phyloP scores from a whole-genome alignment of 257 asterid species.

The Primulina eburnea region DNA sequence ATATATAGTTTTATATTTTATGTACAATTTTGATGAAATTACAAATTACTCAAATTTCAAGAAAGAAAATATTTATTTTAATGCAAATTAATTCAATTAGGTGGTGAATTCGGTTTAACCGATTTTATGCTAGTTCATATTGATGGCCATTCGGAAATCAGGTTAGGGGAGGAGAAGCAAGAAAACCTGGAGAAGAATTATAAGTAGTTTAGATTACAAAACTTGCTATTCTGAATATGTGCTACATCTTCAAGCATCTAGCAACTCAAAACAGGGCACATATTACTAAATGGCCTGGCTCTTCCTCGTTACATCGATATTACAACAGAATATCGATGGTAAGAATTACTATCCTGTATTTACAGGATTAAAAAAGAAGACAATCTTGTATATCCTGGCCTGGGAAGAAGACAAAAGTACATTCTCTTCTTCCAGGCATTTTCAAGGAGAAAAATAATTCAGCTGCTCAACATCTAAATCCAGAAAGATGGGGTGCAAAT shows the following conservation, averaged over 20 bases:
- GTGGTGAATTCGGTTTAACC: too few species aligned
- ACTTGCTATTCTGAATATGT: too few species aligned
- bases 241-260: background rate
- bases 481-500: background rate
- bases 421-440: background rate
- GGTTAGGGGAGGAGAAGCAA: background rate
- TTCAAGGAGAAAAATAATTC: background rate
- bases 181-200: background rate
- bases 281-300: background rate
- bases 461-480: conserved; percentile 13
- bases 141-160: background rate
- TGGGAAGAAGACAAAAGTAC: too few species aligned
- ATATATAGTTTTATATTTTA: too few species aligned
- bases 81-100: too few species aligned
- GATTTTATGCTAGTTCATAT: too few species aligned
- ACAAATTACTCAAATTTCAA: too few species aligned
- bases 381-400: background rate
- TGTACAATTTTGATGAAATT: too few species aligned
- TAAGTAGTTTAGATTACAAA: background rate
- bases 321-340: background rate
- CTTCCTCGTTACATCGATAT: background rate
- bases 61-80: too few species aligned
- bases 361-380: background rate
- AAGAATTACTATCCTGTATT: background rate
- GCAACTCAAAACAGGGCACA: background rate